These are phyloP conservation scores for Psidium friedrichsthalianum DNA, from an alignment of 345 rosid species.

Conservation along the genomic window DNA sequence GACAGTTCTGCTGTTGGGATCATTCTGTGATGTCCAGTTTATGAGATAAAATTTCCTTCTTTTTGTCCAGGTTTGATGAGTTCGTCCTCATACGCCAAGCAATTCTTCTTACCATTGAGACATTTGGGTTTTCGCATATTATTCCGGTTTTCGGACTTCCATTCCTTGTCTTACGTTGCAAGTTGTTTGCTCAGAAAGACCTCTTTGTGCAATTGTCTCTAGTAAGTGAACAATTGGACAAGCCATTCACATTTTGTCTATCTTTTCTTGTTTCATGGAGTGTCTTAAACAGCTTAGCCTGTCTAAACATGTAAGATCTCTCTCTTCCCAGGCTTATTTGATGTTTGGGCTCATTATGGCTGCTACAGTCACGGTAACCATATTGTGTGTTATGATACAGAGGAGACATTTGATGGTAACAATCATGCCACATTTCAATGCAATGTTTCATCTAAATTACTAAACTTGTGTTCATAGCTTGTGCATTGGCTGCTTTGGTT, in stretches of 20 bases:
- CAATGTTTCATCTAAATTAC: background rate
- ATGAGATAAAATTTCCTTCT: background rate
- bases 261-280: background rate
- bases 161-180: constrained; percentile 22
- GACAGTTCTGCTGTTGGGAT: background rate
- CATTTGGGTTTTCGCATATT: constrained; percentile 85
- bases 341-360: constrained; percentile 54
- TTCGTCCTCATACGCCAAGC: constrained; percentile 84
- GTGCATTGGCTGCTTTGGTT: background rate
- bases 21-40: background rate
- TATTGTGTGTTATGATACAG: constrained; percentile 66
- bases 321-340: constrained; percentile 46
- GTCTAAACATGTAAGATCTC: background rate
- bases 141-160: constrained; percentile 79
- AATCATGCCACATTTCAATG: background rate
- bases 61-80: constrained; percentile 76
- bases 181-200: constrained; percentile 11
- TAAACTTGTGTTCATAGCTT: background rate
- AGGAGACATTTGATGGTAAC: constrained; percentile 90
- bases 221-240: constrained; percentile 20
- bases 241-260: background rate
- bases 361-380: constrained; percentile 44
- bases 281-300: background rate
- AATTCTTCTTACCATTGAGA: constrained; percentile 72
- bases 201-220: constrained; percentile 26